Conservation (phyloP, 2,329 filamentous ascomycete genomes). For the Penicillium sp. region DNA sequence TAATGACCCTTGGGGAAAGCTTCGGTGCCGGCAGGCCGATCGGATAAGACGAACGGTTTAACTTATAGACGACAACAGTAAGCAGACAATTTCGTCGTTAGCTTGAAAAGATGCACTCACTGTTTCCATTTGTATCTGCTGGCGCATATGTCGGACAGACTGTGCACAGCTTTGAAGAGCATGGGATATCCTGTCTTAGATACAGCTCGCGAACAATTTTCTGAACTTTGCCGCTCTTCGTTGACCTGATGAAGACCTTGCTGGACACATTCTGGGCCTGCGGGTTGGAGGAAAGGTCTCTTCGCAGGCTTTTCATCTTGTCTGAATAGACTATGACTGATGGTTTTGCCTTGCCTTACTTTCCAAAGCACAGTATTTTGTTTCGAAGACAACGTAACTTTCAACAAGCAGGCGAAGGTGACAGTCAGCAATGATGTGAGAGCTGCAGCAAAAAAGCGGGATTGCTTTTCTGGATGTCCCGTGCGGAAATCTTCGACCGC, state of each 20-base stretch:
- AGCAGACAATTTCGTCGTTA: background rate
- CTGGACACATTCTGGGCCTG: constrained; percentile 75
- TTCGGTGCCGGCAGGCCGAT: constrained; percentile 79
- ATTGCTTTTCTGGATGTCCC: background rate
- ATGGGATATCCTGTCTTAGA: constrained; percentile 92
- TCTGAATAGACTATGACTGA: background rate
- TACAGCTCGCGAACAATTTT: constrained; percentile 98
- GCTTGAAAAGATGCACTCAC: constrained; percentile 42
- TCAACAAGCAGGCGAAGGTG: background rate
- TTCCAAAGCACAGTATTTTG: background rate
- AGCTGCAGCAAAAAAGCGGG: background rate
- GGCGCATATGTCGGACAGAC: constrained; percentile 71
- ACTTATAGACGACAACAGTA: constrained; percentile 46
- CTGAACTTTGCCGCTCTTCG: constrained; percentile 93
- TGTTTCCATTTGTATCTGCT: constrained; percentile 70
- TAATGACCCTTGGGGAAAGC: constrained; percentile 85
- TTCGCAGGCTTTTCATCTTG: constrained; percentile 61
- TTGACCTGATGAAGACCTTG: constrained; percentile 94
- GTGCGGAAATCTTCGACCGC: background rate
- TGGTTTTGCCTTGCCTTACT: background rate
- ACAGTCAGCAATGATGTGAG: background rate
- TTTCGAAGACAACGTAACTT: background rate
- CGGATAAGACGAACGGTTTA: constrained; percentile 80
- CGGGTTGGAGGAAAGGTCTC: constrained; percentile 51
- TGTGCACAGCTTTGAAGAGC: constrained; percentile 84